These are phyloP conservation scores for Tricholoma sp. DNA, from an alignment of 768 basidiomycete genomes.

Conservation along the genomic window DNA sequence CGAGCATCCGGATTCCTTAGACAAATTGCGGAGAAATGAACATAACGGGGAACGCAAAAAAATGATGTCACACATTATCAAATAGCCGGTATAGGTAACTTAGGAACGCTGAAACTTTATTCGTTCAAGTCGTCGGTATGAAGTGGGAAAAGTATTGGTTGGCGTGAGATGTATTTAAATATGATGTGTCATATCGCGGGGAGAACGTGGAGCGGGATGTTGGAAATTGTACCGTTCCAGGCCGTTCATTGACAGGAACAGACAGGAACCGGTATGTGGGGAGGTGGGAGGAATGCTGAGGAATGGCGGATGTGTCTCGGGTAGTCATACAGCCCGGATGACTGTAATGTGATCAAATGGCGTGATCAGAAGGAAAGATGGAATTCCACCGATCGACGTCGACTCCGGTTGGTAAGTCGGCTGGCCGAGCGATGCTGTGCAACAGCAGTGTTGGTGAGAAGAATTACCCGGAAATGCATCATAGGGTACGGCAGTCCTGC, in stretches of 20 bases:
- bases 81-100: background rate
- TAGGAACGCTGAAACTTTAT: background rate
- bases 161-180: background rate
- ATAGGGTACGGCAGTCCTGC: background rate
- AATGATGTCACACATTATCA: background rate
- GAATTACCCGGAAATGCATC: background rate
- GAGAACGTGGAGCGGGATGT: background rate
- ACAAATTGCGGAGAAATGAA: background rate
- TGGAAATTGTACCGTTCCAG: no score
- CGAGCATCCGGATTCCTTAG: background rate
- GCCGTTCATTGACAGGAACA: no score
- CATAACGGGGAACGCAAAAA: background rate
- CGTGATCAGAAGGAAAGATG: background rate
- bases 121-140: background rate
- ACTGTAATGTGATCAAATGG: background rate
- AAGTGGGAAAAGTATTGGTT: background rate
- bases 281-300: no score
- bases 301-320: background rate
- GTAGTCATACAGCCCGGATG: background rate
- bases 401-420: background rate
- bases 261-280: background rate
- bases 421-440: background rate
- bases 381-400: background rate
- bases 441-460: background rate
- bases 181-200: background rate